Evolutionary conservation across 371 early-diverging fungal species (phyloP).

Genomic region (Encephalitozoon romaleae): DNA sequence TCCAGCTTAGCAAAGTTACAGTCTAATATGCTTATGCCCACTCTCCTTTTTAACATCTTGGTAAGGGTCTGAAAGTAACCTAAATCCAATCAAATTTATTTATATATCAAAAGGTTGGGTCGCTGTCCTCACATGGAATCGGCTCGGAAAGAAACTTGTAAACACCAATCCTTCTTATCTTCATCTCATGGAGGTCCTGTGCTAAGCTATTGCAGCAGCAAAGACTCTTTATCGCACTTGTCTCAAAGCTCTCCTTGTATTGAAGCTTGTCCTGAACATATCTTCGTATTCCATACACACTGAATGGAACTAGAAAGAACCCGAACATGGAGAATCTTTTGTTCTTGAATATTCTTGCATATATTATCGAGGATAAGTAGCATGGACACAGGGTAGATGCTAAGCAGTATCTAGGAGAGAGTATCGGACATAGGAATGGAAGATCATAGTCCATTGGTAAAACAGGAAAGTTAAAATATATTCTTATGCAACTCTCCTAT

Average conservation of each 20-base stretch:
- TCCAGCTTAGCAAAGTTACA: conserved; percentile 25
- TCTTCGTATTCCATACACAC: conserved; percentile 44
- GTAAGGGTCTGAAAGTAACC: not conserved
- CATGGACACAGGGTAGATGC: conserved; percentile 32
- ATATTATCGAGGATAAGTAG: conserved; percentile 31
- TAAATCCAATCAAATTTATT: not conserved
- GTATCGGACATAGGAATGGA: conserved; percentile 38
- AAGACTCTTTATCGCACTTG: conserved; percentile 24
- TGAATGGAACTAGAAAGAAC: conserved; percentile 35
- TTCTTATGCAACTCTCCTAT: not conserved
- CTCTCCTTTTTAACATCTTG: not conserved
- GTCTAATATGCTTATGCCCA: not conserved
- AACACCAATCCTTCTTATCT: conserved; percentile 37
- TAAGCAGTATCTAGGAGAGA: conserved; percentile 25
- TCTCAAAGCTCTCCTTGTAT: conserved; percentile 18
- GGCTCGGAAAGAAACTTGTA: conserved; percentile 37
- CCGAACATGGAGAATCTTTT: conserved; percentile 30
- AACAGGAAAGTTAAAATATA: not conserved
- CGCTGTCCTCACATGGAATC: conserved; percentile 4
- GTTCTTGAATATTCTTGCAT: conserved; percentile 28
- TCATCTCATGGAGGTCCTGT: conserved; percentile 50
- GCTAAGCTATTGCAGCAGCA: conserved; percentile 35
- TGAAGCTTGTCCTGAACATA: conserved; percentile 26
- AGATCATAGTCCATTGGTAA: conserved; percentile 24
- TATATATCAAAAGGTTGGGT: not conserved